phyloP scores from a whole-genome alignment of 345 rosid genomes.

The Zanthoxylum bungeanum region DNA sequence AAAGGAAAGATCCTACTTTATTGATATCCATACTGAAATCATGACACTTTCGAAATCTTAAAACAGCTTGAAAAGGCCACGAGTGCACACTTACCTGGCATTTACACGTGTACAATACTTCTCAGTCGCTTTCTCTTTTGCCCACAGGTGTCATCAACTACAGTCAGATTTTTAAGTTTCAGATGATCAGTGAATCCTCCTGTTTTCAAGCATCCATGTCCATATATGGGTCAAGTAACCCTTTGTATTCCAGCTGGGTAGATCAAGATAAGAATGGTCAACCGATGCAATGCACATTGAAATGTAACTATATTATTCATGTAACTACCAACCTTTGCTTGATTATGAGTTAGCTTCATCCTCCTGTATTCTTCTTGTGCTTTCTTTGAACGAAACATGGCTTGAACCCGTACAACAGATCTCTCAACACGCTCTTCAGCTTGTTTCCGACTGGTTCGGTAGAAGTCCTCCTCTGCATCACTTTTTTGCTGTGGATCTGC shows the following conservation, averaged over 20 bases:
- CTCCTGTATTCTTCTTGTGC: conserved; percentile 85
- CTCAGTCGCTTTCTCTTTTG: neutral
- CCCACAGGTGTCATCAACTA: neutral
- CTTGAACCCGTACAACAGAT: conserved; percentile 78
- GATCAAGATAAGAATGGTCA: conserved; percentile 8
- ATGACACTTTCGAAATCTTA: conserved; percentile 14
- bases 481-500: conserved; percentile 32
- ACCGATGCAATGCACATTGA: neutral
- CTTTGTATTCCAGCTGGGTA: conserved; percentile 71
- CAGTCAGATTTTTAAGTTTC: neutral
- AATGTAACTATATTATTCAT: neutral
- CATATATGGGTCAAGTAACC: conserved; percentile 23
- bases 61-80: conserved; percentile 13
- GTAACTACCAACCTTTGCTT: conserved; percentile 56
- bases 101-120: conserved; percentile 21
- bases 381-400: conserved; percentile 94
- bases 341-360: conserved; percentile 64
- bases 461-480: conserved; percentile 70
- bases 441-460: conserved; percentile 66
- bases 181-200: neutral
- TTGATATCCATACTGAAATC: neutral
- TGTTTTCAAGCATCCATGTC: conserved; percentile 28
- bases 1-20: neutral
- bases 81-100: conserved; percentile 3
- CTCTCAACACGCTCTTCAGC: conserved; percentile 89